Conservation (phyloP, 345 rosid species). For the Corchorus capsularis region DNA sequence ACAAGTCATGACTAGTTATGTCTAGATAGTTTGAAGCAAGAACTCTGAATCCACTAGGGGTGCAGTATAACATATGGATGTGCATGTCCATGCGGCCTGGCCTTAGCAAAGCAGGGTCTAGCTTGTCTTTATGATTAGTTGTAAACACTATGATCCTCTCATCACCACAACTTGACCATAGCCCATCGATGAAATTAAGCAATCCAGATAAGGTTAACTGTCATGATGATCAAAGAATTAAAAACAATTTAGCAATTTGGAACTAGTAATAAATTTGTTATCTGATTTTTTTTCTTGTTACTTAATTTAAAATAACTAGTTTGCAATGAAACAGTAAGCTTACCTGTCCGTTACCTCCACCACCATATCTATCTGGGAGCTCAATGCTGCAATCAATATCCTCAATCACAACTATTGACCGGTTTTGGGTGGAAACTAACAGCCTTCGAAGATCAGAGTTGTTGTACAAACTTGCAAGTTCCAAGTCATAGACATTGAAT, state of each 20-base stretch:
- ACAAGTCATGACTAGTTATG: conserved; percentile 17
- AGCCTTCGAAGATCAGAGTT: conserved; percentile 4
- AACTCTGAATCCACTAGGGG: conserved; percentile 19
- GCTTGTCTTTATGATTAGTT: not conserved
- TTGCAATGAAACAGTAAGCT: not conserved
- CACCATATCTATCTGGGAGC: not conserved
- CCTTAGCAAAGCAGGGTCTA: not conserved
- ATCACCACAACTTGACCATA: not conserved
- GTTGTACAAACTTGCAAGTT: conserved; percentile 11
- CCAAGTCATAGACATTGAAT: conserved; percentile 31
- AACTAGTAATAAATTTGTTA: too few species aligned
- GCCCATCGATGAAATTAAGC: not conserved
- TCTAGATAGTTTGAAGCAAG: conserved; percentile 23
- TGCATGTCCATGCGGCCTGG: conserved; percentile 35
- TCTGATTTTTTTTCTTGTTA: too few species aligned
- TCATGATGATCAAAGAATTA: too few species aligned
- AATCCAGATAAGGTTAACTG: not conserved
- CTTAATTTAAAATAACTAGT: not conserved
- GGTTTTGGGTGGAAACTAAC: not conserved
- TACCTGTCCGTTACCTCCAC: not conserved
- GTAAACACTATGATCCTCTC: not conserved
- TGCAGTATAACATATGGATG: conserved; percentile 33
- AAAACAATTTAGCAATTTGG: too few species aligned
- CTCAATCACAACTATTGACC: conserved; percentile 13
- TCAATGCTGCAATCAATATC: conserved; percentile 13